Base-by-base conservation (phyloP, 805 yeast species). In the Monosporozyma yasuniensis region DNA sequence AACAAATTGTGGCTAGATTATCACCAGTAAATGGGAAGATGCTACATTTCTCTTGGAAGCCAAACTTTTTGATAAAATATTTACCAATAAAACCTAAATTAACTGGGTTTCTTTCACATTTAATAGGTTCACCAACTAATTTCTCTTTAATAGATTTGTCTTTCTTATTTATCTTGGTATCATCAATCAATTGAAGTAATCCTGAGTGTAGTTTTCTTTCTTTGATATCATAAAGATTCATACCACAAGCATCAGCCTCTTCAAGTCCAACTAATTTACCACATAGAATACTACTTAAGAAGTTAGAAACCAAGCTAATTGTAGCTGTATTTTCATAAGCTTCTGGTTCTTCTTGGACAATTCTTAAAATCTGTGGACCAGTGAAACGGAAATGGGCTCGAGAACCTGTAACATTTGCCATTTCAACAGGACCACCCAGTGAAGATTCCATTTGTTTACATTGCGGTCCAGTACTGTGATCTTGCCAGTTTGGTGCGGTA, bases 401-500 rank as follows among this genome's bases (percentile, higher is more conserved):
- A 3, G 95, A 85, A 1, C 97, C 96, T 0, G 96, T 84, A 22
- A 83, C 65, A 35, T 70, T 58, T 7, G 95, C 89, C 60, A 89
- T 68, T 10, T 56, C 54, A 5, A 68, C 58, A 11, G 76, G 68
- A 27, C 90, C 93, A 3, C 86, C 89, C 10, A 76, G 76, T 1
- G 71, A 71, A 0, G 63, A 62, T 59, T 87, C 93, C 58, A 87
- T 82, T 32, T 65, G 73, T 27, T 70, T 61, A 50, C 86, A 73
- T 63, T 89, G 95, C 19, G 72, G 67, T 3, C 79, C 83, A 0
- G 97, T 89, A 22, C 93, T 83, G 61, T 87, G 95, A 61, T 89
- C 96, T 66, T 89, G 97, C 97, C 97, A 89, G 62, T 90, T 89
- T 8, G 96, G 96, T 4, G 95, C 83, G 39, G 73, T 73, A 5